phyloP scores from a whole-genome alignment of 2,329 filamentous ascomycete species.

The Aspergillus terreus region DNA sequence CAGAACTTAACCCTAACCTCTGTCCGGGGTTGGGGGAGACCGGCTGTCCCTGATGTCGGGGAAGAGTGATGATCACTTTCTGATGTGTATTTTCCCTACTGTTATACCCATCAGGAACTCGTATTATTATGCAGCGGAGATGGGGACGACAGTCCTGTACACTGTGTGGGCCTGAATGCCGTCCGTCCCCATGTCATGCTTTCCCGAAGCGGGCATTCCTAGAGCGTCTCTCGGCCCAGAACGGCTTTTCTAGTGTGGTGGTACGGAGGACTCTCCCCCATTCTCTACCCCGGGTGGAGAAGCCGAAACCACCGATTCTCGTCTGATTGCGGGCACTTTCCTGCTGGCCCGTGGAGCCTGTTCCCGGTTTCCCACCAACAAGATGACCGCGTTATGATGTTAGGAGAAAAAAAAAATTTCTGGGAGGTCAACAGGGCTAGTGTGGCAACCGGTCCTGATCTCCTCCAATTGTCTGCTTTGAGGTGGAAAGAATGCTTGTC shows the following conservation, averaged over 20 bases:
- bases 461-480: background rate
- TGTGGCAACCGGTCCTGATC: background rate
- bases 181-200: constrained; percentile 9
- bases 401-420: background rate
- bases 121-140: background rate
- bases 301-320: constrained; percentile 3
- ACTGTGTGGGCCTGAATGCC: background rate
- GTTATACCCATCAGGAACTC: no score
- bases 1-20: constrained; percentile 16
- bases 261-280: constrained; percentile 2
- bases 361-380: constrained; percentile 5
- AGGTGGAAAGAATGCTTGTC: background rate
- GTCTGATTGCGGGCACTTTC: constrained; percentile 18
- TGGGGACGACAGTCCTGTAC: background rate
- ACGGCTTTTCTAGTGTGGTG: constrained; percentile 12
- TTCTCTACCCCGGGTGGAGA: constrained; percentile 8
- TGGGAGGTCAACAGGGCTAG: background rate
- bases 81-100: background rate
- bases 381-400: constrained; percentile 4
- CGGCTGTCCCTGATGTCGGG: background rate
- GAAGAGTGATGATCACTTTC: background rate
- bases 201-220: constrained; percentile 27
- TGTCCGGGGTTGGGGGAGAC: background rate
- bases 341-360: constrained; percentile 7
- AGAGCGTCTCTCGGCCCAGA: constrained; percentile 16